Conservation (phyloP, 768 basidiomycete species). For the Xerocomellus intermedius region DNA sequence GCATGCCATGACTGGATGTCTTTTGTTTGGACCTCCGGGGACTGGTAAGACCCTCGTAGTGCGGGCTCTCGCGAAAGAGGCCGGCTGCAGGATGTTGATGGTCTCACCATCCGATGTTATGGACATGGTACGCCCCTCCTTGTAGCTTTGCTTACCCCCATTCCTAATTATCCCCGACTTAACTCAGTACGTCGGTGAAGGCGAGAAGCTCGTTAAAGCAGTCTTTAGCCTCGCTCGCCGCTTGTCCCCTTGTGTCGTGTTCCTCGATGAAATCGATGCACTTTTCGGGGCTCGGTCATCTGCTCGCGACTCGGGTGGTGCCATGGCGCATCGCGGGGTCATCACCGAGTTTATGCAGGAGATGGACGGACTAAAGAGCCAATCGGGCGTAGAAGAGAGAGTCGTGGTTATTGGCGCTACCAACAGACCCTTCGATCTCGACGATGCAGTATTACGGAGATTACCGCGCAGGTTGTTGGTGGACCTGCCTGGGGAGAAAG, state of each 20-base stretch:
- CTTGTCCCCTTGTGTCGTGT: conserved; percentile 88
- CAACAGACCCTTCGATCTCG: conserved; percentile 86
- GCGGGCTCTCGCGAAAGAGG: conserved; percentile 88
- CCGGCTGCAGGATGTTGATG: conserved; percentile 89
- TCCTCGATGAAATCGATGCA: conserved; percentile 93
- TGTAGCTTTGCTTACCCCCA: neutral
- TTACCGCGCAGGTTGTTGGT: conserved; percentile 84
- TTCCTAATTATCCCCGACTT: conserved; percentile 5
- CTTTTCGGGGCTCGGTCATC: conserved; percentile 86
- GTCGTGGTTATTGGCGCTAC: conserved; percentile 94
- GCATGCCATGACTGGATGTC: conserved; percentile 87
- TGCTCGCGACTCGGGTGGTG: conserved; percentile 71
- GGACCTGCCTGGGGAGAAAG: conserved; percentile 84
- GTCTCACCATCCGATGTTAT: conserved; percentile 92
- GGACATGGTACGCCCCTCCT: conserved; percentile 71
- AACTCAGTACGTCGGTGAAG: conserved; percentile 79
- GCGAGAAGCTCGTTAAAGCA: conserved; percentile 85
- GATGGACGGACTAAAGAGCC: conserved; percentile 88
- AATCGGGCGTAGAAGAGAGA: conserved; percentile 55
- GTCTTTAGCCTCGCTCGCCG: conserved; percentile 85
- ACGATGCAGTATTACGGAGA: conserved; percentile 88
- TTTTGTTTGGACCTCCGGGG: conserved; percentile 91
- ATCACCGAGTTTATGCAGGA: conserved; percentile 95
- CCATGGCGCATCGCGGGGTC: conserved; percentile 81
- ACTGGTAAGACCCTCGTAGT: conserved; percentile 91